Evolutionary conservation across 2,329 filamentous ascomycete species (phyloP), one percentile per base, ranked within the genome.

Genomic region (Emydomyces testavorans): DNA sequence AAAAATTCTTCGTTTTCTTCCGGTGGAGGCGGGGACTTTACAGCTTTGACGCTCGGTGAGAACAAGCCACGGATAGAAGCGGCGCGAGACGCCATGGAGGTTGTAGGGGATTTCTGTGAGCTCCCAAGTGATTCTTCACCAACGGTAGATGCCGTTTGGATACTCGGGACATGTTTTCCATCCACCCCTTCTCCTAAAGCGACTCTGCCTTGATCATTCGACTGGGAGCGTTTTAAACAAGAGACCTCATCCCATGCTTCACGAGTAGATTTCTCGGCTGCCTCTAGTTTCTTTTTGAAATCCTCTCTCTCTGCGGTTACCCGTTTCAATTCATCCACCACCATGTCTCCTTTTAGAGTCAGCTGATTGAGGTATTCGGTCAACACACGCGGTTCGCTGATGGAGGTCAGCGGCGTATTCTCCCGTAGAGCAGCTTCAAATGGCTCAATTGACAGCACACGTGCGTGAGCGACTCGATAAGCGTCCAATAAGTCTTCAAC

Each of bases 401-500:
- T 94, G 13, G 87, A 90, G 3, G 85, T 85, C 29, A 96, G 71
- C 2, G 92, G 90, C 0, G 92, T 98, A 58, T 94, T 85, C 62
- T 98, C 92, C 57, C 87, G 85, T 6, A 98, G 74, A 0, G 84
- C 82, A 47, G 85, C 82, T 67, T 98, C 92, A 63, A 98, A 98
- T 0, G 87, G 84, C 60, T 96, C 92, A 59, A 96, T 93, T 2
- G 84, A 79, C 10, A 84, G 79, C 35, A 89, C 86, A 44, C 88
- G 81, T 49, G 85, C 79, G 69, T 98, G 90, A 15, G 92, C 92
- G 54, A 89, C 82, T 52, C 88, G 80, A 66, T 98, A 98, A 6
- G 90, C 94, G 49, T 87, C 83, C 42, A 96, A 73, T 0, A 98
- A 74, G 60, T 96, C 90, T 87, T 55, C 26, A 35, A 6, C 26